A percentile compares a stretch with the other conserved stretches of the same genome.
phyloP scores from a whole-genome alignment of 305 asterid species.

The Fraxinus latifolia region DNA sequence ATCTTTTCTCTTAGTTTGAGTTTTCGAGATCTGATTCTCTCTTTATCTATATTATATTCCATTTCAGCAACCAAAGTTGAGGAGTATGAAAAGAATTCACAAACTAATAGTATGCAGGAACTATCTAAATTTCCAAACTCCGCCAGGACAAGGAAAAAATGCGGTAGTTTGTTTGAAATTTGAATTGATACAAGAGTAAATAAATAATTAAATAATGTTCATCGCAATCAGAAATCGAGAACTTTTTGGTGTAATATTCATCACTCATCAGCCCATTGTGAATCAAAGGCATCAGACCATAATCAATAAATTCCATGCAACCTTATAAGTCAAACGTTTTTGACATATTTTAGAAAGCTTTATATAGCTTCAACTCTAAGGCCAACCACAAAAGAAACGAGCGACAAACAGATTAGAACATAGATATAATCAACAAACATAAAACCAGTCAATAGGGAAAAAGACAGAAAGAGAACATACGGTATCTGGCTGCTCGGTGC shows the following conservation, averaged over 20 bases:
- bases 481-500: constrained; percentile 44
- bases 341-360: not conserved
- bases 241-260: not conserved
- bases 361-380: not conserved
- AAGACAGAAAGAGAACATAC: constrained; percentile 39
- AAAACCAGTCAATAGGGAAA: not conserved
- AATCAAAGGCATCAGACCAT: not conserved
- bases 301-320: not conserved
- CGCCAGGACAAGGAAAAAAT: not conserved
- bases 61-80: not conserved
- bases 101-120: not conserved
- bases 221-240: not conserved
- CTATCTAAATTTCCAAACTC: not conserved
- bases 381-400: not conserved
- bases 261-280: not conserved
- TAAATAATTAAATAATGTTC: not conserved
- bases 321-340: not conserved
- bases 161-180: not conserved
- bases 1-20: not conserved
- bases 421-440: not conserved
- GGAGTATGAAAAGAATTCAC: not conserved
- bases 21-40: not conserved
- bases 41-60: not conserved
- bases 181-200: not conserved
- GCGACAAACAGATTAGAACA: not conserved